Percentiles rank a stretch among this genome's conserved stretches.
Evolutionary conservation across 805 yeast species (phyloP).

Genomic region (Tetrapisispora pingtungensis): DNA sequence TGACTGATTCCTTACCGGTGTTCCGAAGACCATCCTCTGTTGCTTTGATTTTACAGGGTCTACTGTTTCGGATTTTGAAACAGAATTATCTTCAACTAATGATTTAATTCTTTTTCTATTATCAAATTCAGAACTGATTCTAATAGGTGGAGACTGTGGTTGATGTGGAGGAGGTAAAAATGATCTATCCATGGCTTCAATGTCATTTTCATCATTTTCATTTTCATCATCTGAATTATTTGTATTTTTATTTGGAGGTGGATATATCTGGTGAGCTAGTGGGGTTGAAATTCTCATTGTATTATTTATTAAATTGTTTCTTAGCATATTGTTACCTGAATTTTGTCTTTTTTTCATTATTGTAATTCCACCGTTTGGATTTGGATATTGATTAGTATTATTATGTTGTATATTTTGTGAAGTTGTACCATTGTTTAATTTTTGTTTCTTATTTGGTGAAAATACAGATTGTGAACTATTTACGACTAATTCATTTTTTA

Average conservation of each 20-base stretch:
- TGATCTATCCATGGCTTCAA: conserved; percentile 27
- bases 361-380: conserved; percentile 11
- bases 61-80: conserved; percentile 30
- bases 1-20: conserved; percentile 21
- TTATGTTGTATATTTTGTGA: neutral
- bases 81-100: conserved; percentile 27
- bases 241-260: conserved; percentile 15
- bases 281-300: conserved; percentile 32
- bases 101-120: conserved; percentile 25
- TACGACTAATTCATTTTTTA: conserved; percentile 32
- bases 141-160: conserved; percentile 31
- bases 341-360: conserved; percentile 19
- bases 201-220: conserved; percentile 14
- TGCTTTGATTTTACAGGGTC: conserved; percentile 31
- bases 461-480: conserved; percentile 21
- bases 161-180: conserved; percentile 30
- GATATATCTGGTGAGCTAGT: conserved; percentile 32
- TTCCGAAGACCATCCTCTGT: conserved; percentile 26
- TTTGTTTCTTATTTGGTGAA: conserved; percentile 16
- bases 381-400: neutral
- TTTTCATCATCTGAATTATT: conserved; percentile 22
- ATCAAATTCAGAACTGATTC: conserved; percentile 30
- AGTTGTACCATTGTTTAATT: conserved; percentile 14
- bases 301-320: conserved; percentile 4
- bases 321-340: conserved; percentile 7